A percentile compares a stretch with the other conserved stretches of the same genome.
phyloP scores from a whole-genome alignment of 371 early-diverging fungal species.

The Saksenaea vasiformis region DNA sequence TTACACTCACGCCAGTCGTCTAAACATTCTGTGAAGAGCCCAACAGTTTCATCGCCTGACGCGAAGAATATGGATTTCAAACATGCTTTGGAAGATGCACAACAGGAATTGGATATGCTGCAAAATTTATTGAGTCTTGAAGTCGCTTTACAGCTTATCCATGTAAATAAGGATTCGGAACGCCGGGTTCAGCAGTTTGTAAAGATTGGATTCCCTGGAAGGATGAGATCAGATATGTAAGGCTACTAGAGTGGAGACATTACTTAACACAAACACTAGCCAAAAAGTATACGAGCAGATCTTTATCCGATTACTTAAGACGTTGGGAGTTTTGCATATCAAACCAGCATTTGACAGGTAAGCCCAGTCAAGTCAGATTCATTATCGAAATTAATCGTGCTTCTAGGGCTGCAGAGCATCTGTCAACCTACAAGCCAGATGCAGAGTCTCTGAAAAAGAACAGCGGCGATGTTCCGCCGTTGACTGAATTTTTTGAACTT shows the following conservation, averaged over 20 bases:
- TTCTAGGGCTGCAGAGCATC: constrained; percentile 59
- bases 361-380: constrained; percentile 7
- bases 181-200: constrained; percentile 54
- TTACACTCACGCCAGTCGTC: constrained; percentile 17
- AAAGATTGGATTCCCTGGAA: constrained; percentile 28
- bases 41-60: constrained; percentile 7
- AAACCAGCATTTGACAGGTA: constrained; percentile 69
- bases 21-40: constrained; percentile 12
- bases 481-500: constrained; percentile 85
- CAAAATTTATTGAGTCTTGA: constrained; percentile 74
- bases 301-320: constrained; percentile 60
- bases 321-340: constrained; percentile 67
- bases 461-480: constrained; percentile 41
- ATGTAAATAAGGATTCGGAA: constrained; percentile 79
- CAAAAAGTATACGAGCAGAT: constrained; percentile 63
- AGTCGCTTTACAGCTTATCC: constrained; percentile 75
- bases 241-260: not conserved
- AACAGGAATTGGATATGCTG: constrained; percentile 53
- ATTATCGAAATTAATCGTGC: not conserved
- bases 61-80: constrained; percentile 9
- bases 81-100: constrained; percentile 15
- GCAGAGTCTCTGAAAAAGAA: constrained; percentile 26
- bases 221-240: constrained; percentile 29
- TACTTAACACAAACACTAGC: constrained; percentile 10
- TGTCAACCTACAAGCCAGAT: constrained; percentile 54